Conservation (phyloP, 345 rosid species). For the Arabis hirsuta region DNA sequence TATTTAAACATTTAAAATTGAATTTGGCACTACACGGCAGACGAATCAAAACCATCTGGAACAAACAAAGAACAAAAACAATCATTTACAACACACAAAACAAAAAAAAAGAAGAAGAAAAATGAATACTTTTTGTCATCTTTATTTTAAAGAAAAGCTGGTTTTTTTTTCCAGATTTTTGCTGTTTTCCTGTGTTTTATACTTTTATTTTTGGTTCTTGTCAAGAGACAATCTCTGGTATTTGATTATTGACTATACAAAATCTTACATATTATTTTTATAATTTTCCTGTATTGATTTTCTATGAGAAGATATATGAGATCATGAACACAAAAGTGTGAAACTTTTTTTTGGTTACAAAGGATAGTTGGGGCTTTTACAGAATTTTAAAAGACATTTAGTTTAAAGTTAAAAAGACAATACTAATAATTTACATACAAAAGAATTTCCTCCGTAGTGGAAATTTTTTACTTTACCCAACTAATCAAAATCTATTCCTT, state of each 20-base stretch:
- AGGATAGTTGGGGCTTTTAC: constrained; percentile 20
- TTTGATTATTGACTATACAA: constrained; percentile 6
- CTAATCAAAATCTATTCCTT: constrained; percentile 40
- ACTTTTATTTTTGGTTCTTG: neutral
- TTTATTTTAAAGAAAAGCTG: neutral
- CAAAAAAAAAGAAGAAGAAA: too few relatives aligned
- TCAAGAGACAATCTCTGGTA: neutral
- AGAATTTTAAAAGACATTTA: constrained; percentile 30
- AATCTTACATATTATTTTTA: neutral
- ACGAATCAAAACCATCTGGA: too few relatives aligned
- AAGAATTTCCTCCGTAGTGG: constrained; percentile 36
- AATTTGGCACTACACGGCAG: too few relatives aligned
- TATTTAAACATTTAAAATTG: too few relatives aligned
- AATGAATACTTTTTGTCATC: neutral
- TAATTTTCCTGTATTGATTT: neutral
- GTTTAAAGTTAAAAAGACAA: constrained; percentile 35
- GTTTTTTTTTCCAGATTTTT: constrained; percentile 6
- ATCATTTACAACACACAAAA: neutral
- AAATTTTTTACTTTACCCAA: constrained; percentile 27
- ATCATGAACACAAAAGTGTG: constrained; percentile 12
- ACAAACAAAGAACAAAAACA: too few relatives aligned
- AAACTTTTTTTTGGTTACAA: constrained; percentile 4
- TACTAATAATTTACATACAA: constrained; percentile 40
- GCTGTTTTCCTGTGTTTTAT: constrained; percentile 1
- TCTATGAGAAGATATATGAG: neutral